Evolutionary conservation across 805 yeast species (phyloP).

Genomic region (Yamadazyma sp.): DNA sequence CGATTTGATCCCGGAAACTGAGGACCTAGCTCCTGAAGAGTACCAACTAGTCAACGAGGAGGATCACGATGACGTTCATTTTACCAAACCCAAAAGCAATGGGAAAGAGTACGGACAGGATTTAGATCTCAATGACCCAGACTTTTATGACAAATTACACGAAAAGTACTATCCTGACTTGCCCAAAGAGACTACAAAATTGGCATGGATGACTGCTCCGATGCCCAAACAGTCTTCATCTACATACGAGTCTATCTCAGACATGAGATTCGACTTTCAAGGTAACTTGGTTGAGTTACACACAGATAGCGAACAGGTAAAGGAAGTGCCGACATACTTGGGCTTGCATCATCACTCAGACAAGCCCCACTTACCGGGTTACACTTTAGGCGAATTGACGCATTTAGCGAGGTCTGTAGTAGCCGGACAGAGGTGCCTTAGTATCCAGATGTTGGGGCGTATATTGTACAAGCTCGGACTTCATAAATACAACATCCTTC

Average conservation of each 20-base stretch:
- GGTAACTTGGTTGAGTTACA: slow-evolving; percentile 68
- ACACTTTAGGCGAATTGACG: slow-evolving; percentile 79
- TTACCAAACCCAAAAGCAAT: slow-evolving; percentile 42
- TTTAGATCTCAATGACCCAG: slow-evolving; percentile 71
- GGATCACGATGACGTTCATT: slow-evolving; percentile 56
- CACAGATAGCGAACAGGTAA: slow-evolving; percentile 21
- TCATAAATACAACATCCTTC: slow-evolving; percentile 53
- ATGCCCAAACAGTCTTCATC: slow-evolving; percentile 41
- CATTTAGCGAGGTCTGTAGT: slow-evolving; percentile 76
- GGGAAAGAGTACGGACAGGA: slow-evolving; percentile 18
- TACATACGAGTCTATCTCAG: slow-evolving; percentile 56
- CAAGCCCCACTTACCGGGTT: slow-evolving; percentile 88
- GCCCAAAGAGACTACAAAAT: slow-evolving; percentile 74
- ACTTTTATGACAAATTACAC: slow-evolving; percentile 75
- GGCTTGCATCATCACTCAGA: slow-evolving; percentile 94
- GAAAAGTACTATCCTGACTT: slow-evolving; percentile 87
- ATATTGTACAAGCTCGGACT: slow-evolving; percentile 77
- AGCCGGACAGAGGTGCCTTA: slow-evolving; percentile 82
- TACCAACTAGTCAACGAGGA: slow-evolving; percentile 40
- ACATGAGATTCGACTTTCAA: slow-evolving; percentile 82
- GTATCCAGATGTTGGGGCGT: slow-evolving; percentile 85
- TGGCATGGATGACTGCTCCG: slow-evolving; percentile 90
- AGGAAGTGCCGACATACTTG: slow-evolving; percentile 47
- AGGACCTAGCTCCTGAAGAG: slow-evolving; percentile 39
- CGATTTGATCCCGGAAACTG: slow-evolving; percentile 50